phyloP scores from a whole-genome alignment of 2,329 filamentous ascomycete genomes.

The Fusarium nanum region DNA sequence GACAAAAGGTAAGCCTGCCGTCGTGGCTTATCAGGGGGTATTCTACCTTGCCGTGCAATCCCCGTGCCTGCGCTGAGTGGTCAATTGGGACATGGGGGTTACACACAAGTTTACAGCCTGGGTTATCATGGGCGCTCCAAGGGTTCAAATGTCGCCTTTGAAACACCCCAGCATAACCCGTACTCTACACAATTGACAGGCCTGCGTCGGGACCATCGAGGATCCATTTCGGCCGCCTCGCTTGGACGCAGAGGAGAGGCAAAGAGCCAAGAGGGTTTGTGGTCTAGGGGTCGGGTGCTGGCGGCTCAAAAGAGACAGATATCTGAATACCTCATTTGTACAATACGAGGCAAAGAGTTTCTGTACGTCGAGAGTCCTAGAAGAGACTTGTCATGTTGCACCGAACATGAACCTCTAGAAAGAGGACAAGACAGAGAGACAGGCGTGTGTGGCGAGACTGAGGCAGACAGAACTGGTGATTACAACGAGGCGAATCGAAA shows the following conservation, averaged over 20 bases:
- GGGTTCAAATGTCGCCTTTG: conserved; percentile 2
- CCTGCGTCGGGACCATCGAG: conserved; percentile 31
- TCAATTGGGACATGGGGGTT: conserved; percentile 24
- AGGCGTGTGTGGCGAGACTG: conserved; percentile 34
- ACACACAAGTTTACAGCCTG: conserved; percentile 1
- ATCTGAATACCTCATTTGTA: not conserved
- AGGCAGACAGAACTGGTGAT: conserved; percentile 16
- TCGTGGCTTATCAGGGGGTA: conserved; percentile 24
- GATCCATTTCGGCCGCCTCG: conserved; percentile 33
- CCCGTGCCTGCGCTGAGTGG: conserved; percentile 26
- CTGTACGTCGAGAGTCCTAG: conserved; percentile 7
- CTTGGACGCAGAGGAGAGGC: conserved; percentile 29
- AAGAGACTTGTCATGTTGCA: conserved; percentile 35
- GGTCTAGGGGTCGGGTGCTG: conserved; percentile 33
- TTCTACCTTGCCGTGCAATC: conserved; percentile 27
- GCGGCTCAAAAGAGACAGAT: conserved; percentile 29
- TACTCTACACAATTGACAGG: conserved; percentile 19
- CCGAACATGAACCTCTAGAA: conserved; percentile 16
- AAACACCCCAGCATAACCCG: conserved; percentile 9
- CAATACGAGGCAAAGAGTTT: not conserved
- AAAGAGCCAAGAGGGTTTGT: conserved; percentile 5
- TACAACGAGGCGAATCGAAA: conserved; percentile 21
- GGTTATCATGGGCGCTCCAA: conserved; percentile 18
- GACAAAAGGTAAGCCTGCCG: conserved; percentile 29
- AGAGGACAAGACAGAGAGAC: conserved; percentile 5